Conservation (phyloP, 2,329 filamentous ascomycete genomes). For the Talaromyces sp. region DNA sequence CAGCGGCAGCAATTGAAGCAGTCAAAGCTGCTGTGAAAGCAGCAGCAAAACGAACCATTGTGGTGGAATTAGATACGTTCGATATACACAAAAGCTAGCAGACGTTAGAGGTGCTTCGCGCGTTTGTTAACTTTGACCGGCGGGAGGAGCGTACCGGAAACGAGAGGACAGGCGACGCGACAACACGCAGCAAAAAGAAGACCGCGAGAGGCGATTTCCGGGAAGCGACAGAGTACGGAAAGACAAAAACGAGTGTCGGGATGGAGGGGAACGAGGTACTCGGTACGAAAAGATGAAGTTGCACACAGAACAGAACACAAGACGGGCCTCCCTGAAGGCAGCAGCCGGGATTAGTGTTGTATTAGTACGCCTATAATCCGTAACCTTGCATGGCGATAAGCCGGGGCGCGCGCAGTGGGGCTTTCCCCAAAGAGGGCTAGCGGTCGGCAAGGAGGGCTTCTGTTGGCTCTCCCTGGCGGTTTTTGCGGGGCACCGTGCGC, state of each 20-base stretch:
- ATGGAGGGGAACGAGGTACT: background rate
- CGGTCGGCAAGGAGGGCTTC: background rate
- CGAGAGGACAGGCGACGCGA: background rate
- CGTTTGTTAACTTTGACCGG: background rate
- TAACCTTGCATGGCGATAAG: background rate
- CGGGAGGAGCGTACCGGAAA: background rate
- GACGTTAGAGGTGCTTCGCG: background rate
- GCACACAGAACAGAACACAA: conserved; percentile 1
- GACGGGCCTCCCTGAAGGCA: background rate
- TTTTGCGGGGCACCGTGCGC: background rate
- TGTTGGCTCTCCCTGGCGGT: background rate
- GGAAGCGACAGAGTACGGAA: background rate
- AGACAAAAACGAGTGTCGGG: background rate
- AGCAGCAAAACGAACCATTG: conserved; percentile 33
- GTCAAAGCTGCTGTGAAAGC: conserved; percentile 29
- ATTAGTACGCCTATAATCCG: background rate
- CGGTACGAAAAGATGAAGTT: conserved; percentile 1
- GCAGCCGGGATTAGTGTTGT: background rate
- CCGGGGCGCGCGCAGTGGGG: background rate
- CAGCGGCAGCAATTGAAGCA: conserved; percentile 24
- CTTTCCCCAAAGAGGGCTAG: background rate
- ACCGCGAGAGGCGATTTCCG: background rate
- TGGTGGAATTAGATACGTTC: conserved; percentile 4
- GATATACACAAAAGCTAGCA: background rate
- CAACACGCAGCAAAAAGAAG: background rate